A percentile compares a stretch with the other conserved stretches of the same genome.
phyloP scores from a whole-genome alignment of 768 basidiomycete species.

The Kondoa malvinella region DNA sequence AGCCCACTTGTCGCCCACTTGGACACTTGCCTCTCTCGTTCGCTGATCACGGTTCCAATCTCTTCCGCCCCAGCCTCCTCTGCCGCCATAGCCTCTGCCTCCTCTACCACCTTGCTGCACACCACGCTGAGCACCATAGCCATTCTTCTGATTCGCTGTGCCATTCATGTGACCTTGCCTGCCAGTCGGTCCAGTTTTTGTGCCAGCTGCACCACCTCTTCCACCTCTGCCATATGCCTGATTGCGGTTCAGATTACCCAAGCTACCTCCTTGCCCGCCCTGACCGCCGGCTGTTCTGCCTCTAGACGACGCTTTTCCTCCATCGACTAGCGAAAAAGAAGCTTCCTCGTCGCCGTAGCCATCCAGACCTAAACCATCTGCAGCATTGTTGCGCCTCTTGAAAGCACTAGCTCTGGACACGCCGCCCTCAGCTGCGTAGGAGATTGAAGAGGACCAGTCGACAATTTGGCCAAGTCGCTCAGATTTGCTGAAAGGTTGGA shows the following conservation, averaged over 20 bases:
- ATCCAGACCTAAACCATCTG: slow-evolving; percentile 75
- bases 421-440: slow-evolving; percentile 44
- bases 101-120: slow-evolving; percentile 28
- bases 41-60: slow-evolving; percentile 50
- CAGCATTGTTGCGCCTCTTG: slow-evolving; percentile 73
- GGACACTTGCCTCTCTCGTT: slow-evolving; percentile 78
- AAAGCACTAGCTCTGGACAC: slow-evolving; percentile 40
- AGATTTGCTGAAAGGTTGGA: slow-evolving; percentile 94
- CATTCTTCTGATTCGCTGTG: slow-evolving; percentile 24
- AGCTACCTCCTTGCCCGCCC: slow-evolving; percentile 9
- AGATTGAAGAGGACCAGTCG: slow-evolving; percentile 76
- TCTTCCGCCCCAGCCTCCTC: slow-evolving; percentile 35
- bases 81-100: slow-evolving; percentile 22
- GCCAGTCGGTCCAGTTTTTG: slow-evolving; percentile 39
- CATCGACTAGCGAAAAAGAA: slow-evolving; percentile 88
- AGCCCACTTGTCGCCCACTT: slow-evolving; percentile 79
- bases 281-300: slow-evolving; percentile 23
- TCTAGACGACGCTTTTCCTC: slow-evolving; percentile 34
- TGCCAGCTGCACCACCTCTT: slow-evolving; percentile 8
- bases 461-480: slow-evolving; percentile 96
- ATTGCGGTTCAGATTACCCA: slow-evolving; percentile 6
- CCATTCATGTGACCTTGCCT: slow-evolving; percentile 38
- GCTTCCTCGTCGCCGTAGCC: slow-evolving; percentile 95
- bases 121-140: slow-evolving; percentile 37
- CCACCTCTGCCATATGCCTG: background rate